Base-by-base conservation (phyloP, 169 alveolate species). In the Cryptosporidium xiaoi region DNA sequence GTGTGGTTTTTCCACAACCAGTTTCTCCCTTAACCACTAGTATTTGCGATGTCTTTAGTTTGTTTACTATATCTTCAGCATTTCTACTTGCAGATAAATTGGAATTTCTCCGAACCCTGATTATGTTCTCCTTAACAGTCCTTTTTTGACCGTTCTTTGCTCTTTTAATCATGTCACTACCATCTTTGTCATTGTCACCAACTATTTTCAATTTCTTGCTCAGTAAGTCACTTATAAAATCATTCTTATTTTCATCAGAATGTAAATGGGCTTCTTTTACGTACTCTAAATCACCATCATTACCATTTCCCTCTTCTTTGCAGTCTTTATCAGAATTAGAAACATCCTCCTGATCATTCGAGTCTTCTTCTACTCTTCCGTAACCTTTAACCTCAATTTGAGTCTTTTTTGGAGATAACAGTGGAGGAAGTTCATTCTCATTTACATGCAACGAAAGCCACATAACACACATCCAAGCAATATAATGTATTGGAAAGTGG, bases 1-100 rank as follows among this genome's bases (percentile, higher is more conserved):
- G 94, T 2, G 98, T 96, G 10, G 98, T 92, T 82, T 96, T 96
- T 18, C 98, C 98, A 46, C 96, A 92, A 2, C 98, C 98, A 34
- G 98, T 95, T 66, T 94, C 97, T 31, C 98, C 98, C 64, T 77
- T 56, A 44, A 77, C 60, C 10, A 77, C 64, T 10, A 77, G 16
- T 1, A 77, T 44, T 40, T 77, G 87, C 15, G 31, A 29, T 27
- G 20, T 12, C 34, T 36, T 77, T 7, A 77, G 60, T 24, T 60
- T 62, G 24, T 44, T 50, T 58, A 77, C 40, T 24, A 77, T 77
- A 12, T 55, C 36, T 40, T 77, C 87, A 58, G 87, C 71, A 60
- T 27, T 44, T 51, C 20, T 77, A 12, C 77, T 58, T 8, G 87
- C 87, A 20, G 87, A 77, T 20, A 77, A 53, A 40, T 77, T 51